Conservation (phyloP, 2,329 filamentous ascomycete genomes). For the Geoglossum cookeanum region DNA sequence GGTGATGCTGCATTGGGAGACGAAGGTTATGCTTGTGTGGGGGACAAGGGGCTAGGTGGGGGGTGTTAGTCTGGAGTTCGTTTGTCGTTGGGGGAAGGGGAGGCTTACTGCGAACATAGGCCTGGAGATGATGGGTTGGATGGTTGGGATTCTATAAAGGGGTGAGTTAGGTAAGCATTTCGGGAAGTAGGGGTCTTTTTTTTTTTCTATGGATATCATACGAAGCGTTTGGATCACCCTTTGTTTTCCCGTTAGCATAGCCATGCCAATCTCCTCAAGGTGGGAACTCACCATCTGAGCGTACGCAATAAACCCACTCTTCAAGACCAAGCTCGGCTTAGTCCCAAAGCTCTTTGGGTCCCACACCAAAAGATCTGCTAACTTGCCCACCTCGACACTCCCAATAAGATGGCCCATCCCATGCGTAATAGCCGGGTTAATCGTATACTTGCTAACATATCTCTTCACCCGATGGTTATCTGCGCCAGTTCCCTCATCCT, state of each 20-base stretch:
- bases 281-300: slow-evolving; percentile 52
- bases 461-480: slow-evolving; percentile 88
- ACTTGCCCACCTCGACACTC: slow-evolving; percentile 70
- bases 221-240: slow-evolving; percentile 30
- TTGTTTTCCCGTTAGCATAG: background rate
- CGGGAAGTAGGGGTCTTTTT: no score
- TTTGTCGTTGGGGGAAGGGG: background rate
- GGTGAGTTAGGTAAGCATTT: background rate
- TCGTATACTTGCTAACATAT: slow-evolving; percentile 89
- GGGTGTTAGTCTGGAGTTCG: slow-evolving; percentile 2
- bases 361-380: slow-evolving; percentile 83
- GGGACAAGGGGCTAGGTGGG: slow-evolving; percentile 39
- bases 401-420: slow-evolving; percentile 78
- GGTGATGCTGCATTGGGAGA: slow-evolving; percentile 52
- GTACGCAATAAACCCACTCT: slow-evolving; percentile 71
- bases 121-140: slow-evolving; percentile 4
- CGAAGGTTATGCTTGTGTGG: slow-evolving; percentile 58
- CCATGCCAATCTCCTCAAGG: background rate
- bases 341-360: slow-evolving; percentile 68
- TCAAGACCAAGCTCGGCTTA: slow-evolving; percentile 65
- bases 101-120: slow-evolving; percentile 52
- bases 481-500: slow-evolving; percentile 60
- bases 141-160: slow-evolving; percentile 2
- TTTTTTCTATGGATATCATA: background rate
- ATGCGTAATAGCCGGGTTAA: slow-evolving; percentile 83